Base-by-base conservation (phyloP, 768 basidiomycete genomes). In the Termitomyces sp. region DNA sequence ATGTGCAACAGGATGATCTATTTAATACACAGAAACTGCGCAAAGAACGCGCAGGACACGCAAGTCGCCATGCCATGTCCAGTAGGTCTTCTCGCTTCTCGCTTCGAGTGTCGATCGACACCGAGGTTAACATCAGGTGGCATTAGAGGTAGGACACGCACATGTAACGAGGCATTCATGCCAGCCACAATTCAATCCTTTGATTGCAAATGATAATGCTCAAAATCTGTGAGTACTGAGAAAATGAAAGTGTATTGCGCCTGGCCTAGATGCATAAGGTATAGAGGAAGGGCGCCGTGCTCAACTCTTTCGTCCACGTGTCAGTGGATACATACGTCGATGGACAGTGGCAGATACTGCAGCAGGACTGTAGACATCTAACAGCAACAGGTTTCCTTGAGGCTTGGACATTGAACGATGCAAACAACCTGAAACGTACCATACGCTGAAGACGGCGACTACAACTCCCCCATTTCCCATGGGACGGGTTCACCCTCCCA, bases 401-500 rank as follows among this genome's bases (percentile, higher is more conserved):
- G 60, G 52, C 20, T 37, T 22, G 16, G 51, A 53, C 54, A 59
- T 56, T 60, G 55, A 58, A 39, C 44, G n/a, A 51, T 22, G 26
- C 39, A 44, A 54, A 55, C 58, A 44, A 33, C 37, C 28, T 54
- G 52, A 54, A 57, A 65, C 62, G 59, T 51, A 64, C 64, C 60
- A 51, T 63, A 33, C 26, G 46, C 46, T 44, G 45, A 53, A 22
- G 48, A 36, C 36, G 31, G 22, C 42, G 9, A 46, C 68, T 79
- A 91, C 70, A 92, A 64, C 64, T 90, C 90, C 53, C 84, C 90
- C 9, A 83, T 77, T 70, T 88, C 88, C 90, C 90, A 92, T 59
- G 90, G 86, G 36, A 91, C 79, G 37, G 87, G 86, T 69, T 91
- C 90, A 36, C 87, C 84, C 70, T 91, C 90, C 90, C 90, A 92